Conservation (phyloP, 2,329 filamentous ascomycete species). For the Leptographium flavum region DNA sequence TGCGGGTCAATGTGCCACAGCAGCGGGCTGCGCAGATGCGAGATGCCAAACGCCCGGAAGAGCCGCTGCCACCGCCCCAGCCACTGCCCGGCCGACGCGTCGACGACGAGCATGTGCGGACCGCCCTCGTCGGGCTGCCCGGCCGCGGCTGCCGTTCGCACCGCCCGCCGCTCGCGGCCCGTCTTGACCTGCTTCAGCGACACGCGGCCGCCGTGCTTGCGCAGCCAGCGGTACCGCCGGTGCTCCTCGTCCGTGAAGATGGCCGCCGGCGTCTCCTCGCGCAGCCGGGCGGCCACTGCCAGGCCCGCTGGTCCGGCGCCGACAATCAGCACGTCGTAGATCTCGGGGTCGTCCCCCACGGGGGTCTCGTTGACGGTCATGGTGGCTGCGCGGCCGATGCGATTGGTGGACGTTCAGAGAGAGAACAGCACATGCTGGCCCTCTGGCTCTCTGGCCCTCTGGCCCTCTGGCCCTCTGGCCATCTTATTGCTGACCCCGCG, state of each 20-base stretch:
- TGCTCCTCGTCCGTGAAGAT: constrained; percentile 77
- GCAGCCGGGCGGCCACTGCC: constrained; percentile 56
- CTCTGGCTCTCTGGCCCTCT: no score
- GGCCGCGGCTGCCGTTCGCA: not conserved
- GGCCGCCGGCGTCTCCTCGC: constrained; percentile 59
- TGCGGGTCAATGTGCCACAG: constrained; percentile 69
- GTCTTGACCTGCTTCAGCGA: constrained; percentile 37
- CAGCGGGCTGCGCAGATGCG: constrained; percentile 63
- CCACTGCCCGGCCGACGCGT: constrained; percentile 49
- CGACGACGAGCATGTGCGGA: constrained; percentile 48
- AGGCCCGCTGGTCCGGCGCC: constrained; percentile 65
- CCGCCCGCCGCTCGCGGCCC: constrained; percentile 14
- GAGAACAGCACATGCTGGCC: no score
- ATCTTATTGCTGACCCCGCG: no score
- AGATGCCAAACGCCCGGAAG: constrained; percentile 55
- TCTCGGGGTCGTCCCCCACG: not conserved
- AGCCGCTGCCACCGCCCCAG: constrained; percentile 56
- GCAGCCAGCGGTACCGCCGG: constrained; percentile 66
- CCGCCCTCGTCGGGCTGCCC: not conserved
- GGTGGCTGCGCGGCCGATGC: no score
- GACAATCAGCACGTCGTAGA: constrained; percentile 57
- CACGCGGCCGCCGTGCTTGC: constrained; percentile 46
- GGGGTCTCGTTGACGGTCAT: no score
- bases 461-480: no score
- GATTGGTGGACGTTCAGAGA: no score